phyloP scores from a whole-genome alignment of 2,329 filamentous ascomycete species.

The Fusarium lyarnte region DNA sequence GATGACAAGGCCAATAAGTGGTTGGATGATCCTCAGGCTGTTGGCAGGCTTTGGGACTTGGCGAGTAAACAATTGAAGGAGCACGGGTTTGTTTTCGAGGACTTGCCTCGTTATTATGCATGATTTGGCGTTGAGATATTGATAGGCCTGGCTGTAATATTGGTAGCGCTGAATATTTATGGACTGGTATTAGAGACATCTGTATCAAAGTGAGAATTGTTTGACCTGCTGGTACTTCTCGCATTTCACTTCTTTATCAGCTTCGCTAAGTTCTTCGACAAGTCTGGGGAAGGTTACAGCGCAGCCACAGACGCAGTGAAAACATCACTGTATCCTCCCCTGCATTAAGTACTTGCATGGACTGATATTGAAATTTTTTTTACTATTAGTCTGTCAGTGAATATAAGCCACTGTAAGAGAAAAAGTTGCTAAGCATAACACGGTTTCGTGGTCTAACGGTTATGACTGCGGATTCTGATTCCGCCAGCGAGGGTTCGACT shows the following conservation, averaged over 20 bases:
- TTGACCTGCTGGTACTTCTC: too few species aligned
- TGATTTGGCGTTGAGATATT: background rate
- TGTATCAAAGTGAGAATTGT: background rate
- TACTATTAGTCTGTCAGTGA: too few species aligned
- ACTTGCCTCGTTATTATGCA: background rate
- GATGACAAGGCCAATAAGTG: conserved; percentile 30
- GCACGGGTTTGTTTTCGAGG: conserved; percentile 11
- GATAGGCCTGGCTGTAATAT: too few species aligned
- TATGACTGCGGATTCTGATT: conserved; percentile 1
- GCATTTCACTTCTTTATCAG: background rate
- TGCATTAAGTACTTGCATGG: too few species aligned
- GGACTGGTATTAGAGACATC: background rate
- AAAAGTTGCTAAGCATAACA: background rate
- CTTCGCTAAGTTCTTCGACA: too few species aligned
- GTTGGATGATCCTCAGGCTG: conserved; percentile 29
- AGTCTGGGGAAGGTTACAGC: too few species aligned
- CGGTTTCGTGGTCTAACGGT: background rate
- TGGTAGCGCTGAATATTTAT: background rate
- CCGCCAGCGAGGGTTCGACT: background rate
- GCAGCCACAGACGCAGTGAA: too few species aligned
- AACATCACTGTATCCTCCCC: too few species aligned
- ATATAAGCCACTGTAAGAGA: background rate
- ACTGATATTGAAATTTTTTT: too few species aligned
- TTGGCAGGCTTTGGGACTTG: conserved; percentile 20
- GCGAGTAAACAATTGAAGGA: conserved; percentile 7